These are phyloP conservation scores for Tilletia horrida DNA, from an alignment of 1,284 basidiomycete species.

Conservation along the genomic window DNA sequence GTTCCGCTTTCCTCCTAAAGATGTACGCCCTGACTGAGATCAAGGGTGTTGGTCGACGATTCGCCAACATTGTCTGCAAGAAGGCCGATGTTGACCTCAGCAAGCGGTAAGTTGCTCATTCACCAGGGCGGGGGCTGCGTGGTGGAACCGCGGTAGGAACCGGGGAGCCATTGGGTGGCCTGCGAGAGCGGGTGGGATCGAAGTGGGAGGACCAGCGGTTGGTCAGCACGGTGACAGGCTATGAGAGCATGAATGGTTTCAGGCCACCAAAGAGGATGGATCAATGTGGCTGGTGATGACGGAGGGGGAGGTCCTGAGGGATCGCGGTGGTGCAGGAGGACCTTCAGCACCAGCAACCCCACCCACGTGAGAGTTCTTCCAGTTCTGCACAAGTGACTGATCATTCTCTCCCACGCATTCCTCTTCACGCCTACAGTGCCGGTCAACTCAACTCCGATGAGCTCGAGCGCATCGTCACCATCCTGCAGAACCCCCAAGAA, in stretches of 20 bases:
- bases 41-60: conserved; percentile 98
- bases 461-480: conserved; percentile 97
- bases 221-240: no score
- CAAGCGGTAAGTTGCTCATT: conserved; percentile 76
- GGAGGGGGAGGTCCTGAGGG: no score
- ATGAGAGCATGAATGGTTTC: no score
- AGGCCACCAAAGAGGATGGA: no score
- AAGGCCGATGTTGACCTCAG: conserved; percentile 98
- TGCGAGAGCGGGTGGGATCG: no score
- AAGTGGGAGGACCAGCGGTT: no score
- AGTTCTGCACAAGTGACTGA: not conserved
- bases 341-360: no score
- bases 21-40: conserved; percentile 65
- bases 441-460: conserved; percentile 94
- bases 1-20: not conserved
- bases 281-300: no score
- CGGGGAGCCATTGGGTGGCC: no score
- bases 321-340: no score
- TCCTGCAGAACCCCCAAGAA: conserved; percentile 98
- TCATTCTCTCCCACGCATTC: not conserved
- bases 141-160: no score
- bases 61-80: conserved; percentile 99
- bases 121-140: no score
- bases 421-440: conserved; percentile 61
- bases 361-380: not conserved